Evolutionary conservation across 176 grass and related monocot genomes (phyloP), one percentile per base, ranked within the genome.

Genomic region (Oropetium thomaeum): DNA sequence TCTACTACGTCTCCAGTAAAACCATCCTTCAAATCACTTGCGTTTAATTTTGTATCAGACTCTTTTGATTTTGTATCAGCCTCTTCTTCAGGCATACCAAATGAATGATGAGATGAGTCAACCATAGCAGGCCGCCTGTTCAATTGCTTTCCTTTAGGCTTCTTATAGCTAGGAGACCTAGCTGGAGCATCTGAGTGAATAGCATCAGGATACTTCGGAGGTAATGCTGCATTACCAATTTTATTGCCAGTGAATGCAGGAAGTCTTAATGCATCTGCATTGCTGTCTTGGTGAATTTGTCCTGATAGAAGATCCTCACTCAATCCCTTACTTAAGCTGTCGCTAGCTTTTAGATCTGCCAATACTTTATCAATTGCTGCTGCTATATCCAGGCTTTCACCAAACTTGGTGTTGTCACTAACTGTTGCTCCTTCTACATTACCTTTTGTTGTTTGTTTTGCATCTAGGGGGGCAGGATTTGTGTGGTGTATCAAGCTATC

Each of bases 341-440:
- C 59, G 45, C 52, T 79, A 43, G 74, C 76, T 65, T 69, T 67
- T 60, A 87, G 74, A 78, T 88, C 78, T 67, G 72, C 35, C 60
- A 83, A 76, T 77, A 73, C 52, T 53, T 82, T 71, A 73, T 77
- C 67, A 76, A 74, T 77, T 49, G 60, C 20, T 22, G 37, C 66
- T 40, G 31, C 69, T 51, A 22, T 39, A 84, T 70, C 72, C 69
- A 38, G 54, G 30, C 1, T 78, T 82, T 76, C 75, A 68, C 47
- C 63, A 81, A 82, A 13, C 60, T 72, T 57, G 58, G 58, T 84
- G 28, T 20, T 19, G 15, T 76, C 67, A 71, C 34, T 68, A 68
- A 54, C 19, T n/a, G 38, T 57, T 82, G 54, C 57, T 76, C 73
- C 87, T 65, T 79, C 76, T 68, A 28, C 26, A 84, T n/a, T 28